A percentile compares a stretch with the other conserved stretches of the same genome.
These are phyloP conservation scores for Phlebopus sp. DNA, from an alignment of 1,284 basidiomycete genomes.

Conservation along the genomic window DNA sequence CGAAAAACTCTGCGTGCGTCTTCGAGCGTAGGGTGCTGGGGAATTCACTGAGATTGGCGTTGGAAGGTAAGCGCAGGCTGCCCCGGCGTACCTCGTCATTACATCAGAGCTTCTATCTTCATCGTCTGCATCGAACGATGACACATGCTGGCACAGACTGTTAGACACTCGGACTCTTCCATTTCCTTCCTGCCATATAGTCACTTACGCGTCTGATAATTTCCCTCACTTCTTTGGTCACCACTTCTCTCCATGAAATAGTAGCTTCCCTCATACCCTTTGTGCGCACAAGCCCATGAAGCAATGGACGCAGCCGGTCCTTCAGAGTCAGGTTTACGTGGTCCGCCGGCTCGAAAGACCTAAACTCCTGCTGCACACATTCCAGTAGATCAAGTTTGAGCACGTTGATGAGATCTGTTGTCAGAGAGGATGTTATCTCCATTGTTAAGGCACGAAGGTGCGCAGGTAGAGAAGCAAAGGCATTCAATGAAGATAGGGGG, in stretches of 20 bases:
- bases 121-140: slow-evolving; percentile 54
- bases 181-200: slow-evolving; percentile 9
- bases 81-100: slow-evolving; percentile 34
- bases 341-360: slow-evolving; percentile 29
- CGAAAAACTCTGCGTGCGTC: slow-evolving; percentile 68
- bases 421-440: slow-evolving; percentile 77
- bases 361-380: slow-evolving; percentile 38
- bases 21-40: slow-evolving; percentile 64
- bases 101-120: slow-evolving; percentile 41
- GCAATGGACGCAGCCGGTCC: slow-evolving; percentile 65
- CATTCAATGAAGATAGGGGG: slow-evolving; percentile 61
- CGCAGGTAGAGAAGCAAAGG: slow-evolving; percentile 68
- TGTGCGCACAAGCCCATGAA: slow-evolving; percentile 76
- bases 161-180: slow-evolving; percentile 3
- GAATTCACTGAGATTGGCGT: slow-evolving; percentile 39
- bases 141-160: slow-evolving; percentile 44
- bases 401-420: slow-evolving; percentile 71
- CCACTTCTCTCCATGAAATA: slow-evolving; percentile 75
- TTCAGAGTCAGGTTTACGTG: slow-evolving; percentile 43
- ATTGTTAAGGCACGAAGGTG: slow-evolving; percentile 64
- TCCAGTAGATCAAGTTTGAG: slow-evolving; percentile 68
- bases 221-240: slow-evolving; percentile 63
- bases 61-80: not conserved
- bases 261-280: slow-evolving; percentile 70
- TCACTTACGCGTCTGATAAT: slow-evolving; percentile 56